Conservation (phyloP, 2,329 filamentous ascomycete genomes). For the Arthrobotrys pseudoclavata region DNA sequence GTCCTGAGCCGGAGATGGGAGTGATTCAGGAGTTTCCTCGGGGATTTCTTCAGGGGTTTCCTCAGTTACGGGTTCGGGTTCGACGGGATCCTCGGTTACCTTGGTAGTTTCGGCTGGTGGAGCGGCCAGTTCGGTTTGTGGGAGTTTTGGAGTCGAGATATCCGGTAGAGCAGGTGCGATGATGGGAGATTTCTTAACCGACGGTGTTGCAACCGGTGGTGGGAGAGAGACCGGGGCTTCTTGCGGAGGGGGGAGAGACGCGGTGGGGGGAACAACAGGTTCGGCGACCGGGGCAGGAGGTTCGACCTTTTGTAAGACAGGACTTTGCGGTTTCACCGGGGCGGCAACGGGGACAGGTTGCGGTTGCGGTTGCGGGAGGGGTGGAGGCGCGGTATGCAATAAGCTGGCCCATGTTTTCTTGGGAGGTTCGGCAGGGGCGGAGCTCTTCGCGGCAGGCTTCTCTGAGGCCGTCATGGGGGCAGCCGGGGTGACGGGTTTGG, state of each 20-base stretch:
- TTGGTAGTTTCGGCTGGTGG: constrained; percentile 62
- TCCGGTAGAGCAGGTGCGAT: constrained; percentile 67
- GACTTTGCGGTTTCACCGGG: constrained; percentile 64
- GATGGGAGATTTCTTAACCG: constrained; percentile 67
- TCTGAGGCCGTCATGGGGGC: constrained; percentile 67
- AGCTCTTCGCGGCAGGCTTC: constrained; percentile 76
- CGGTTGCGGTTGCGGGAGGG: constrained; percentile 40
- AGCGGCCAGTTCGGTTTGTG: constrained; percentile 65
- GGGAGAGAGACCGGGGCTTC: constrained; percentile 66
- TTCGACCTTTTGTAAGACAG: constrained; percentile 61
- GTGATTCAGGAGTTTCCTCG: constrained; percentile 65
- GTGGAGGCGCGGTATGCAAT: constrained; percentile 40
- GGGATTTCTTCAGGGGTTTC: constrained; percentile 62
- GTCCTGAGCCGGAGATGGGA: constrained; percentile 68
- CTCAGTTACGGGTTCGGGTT: constrained; percentile 61
- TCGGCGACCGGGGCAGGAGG: constrained; percentile 62
- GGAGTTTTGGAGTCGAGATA: constrained; percentile 61
- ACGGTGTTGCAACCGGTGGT: constrained; percentile 69
- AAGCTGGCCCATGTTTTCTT: constrained; percentile 69
- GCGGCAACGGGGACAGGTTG: constrained; percentile 59
- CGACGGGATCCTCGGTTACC: constrained; percentile 61
- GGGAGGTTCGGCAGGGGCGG: constrained; percentile 67
- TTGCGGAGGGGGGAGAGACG: constrained; percentile 64
- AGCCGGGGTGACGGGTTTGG: constrained; percentile 42
- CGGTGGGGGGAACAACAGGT: constrained; percentile 68